Evolutionary conservation across 2,329 filamentous ascomycete genomes (phyloP), one percentile per base, ranked within the genome.

Genomic region (Ophiostoma sp.): DNA sequence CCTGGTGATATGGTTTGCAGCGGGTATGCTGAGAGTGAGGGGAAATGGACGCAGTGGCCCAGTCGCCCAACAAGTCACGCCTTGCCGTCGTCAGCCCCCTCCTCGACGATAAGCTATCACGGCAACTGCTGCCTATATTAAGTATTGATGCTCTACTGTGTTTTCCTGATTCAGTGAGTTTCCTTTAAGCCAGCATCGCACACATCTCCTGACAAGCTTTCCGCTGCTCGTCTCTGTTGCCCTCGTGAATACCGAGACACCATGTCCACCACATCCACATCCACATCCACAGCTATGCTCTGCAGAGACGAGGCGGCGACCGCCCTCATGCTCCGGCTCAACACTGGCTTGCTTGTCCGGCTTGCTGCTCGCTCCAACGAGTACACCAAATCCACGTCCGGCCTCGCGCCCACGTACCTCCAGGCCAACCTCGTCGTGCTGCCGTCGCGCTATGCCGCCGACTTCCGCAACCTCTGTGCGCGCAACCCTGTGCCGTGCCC

Each of bases 401-500:
- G 48, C 33, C 67, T 68, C 17, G 84, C 86, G 1, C 83, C 84
- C 0, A 81, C 80, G 8, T 82, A 84, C 73, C 77, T 89, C 17
- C 87, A 89, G 79, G 86, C 86, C 52, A 89, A 89, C 74, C 80
- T 89, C 54, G 81, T 89, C 52, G 80, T 89, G 8, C 80, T 90
- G 0, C 87, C 86, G 0, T 83, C 82, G 0, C 76, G 79, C 39
- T 85, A 87, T 75, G 86, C 87, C 6, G 71, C 78, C n/a, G 85
- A 89, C 75, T 89, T 89, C 76, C 81, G 83, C 13, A 76, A 81
- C 17, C 83, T 89, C 31, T 89, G 87, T 76, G 79, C 80, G 0
- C 82, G 86, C 62, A 90, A 89, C 73, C 85, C 87, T 2, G 87
- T 89, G 0, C 83, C 87, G 0, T 89, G 87, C 73, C 87, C 87